Evolutionary conservation across 768 basidiomycete species (phyloP).

Genomic region (Vishniacozyma victoriae): DNA sequence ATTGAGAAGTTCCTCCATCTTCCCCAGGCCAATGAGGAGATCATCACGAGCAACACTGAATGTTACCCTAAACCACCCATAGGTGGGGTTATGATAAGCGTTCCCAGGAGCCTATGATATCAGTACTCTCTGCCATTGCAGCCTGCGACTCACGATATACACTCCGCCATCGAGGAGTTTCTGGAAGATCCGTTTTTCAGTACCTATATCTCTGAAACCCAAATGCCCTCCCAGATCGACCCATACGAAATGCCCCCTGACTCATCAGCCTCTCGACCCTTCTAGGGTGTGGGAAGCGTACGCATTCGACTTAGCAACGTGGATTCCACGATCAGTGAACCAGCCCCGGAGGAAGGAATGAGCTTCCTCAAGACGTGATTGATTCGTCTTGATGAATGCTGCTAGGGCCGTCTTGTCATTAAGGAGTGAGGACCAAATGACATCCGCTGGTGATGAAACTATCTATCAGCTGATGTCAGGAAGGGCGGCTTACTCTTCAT

Average conservation of each 20-base stretch:
- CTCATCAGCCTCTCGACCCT: not conserved
- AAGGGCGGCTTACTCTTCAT: constrained; percentile 38
- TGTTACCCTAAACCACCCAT: constrained; percentile 40
- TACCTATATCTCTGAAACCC: constrained; percentile 23
- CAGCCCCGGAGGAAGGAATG: constrained; percentile 31
- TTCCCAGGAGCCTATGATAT: constrained; percentile 36
- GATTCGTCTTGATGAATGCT: constrained; percentile 29
- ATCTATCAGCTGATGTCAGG: constrained; percentile 1
- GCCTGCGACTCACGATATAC: constrained; percentile 37
- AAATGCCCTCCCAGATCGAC: constrained; percentile 33
- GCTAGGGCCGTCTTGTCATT: constrained; percentile 14
- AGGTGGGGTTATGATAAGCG: constrained; percentile 31
- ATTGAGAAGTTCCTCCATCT: constrained; percentile 24
- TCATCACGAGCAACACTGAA: constrained; percentile 36
- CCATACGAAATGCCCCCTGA: constrained; percentile 44
- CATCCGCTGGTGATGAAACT: constrained; percentile 37
- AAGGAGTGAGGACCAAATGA: constrained; percentile 31
- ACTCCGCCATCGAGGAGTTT: constrained; percentile 39
- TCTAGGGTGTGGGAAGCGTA: constrained; percentile 3
- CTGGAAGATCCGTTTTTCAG: constrained; percentile 42
- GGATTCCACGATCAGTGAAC: constrained; percentile 36
- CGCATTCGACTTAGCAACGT: constrained; percentile 37
- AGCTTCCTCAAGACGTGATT: constrained; percentile 25
- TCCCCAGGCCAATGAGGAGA: constrained; percentile 29
- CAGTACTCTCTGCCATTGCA: no score